Percentiles rank a stretch among this genome's conserved stretches.
Evolutionary conservation across 208 protist genomes (phyloP).

Genomic region (Leishmania amazonensis): DNA sequence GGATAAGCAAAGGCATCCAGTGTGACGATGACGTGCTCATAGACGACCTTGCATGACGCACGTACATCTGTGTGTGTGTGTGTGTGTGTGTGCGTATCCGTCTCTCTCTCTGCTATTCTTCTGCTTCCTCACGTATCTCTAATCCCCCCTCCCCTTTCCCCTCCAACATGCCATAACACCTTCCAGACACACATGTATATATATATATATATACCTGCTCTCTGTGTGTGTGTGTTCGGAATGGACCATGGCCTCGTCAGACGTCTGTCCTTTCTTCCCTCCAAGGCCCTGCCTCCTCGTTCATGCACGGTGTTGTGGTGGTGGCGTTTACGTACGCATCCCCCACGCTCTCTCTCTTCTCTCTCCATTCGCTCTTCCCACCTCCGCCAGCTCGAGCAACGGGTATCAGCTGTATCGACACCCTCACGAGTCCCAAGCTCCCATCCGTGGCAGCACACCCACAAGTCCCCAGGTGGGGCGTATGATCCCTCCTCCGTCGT

Average conservation of each 20-base stretch:
- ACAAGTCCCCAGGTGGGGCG: neutral
- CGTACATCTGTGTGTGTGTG: neutral
- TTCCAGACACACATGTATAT: too few species aligned
- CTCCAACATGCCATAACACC: too few species aligned
- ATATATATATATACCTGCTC: too few species aligned
- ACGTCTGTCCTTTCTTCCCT: neutral
- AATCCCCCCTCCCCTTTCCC: too few species aligned
- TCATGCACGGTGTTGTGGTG: neutral
- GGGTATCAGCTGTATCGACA: neutral
- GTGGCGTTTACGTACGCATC: neutral
- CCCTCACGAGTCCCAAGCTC: neutral
- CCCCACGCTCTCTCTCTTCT: neutral
- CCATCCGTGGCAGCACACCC: neutral
- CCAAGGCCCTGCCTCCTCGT: neutral
- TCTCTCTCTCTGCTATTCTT: neutral
- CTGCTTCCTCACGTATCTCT: neutral
- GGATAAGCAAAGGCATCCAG: neutral
- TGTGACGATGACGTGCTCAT: neutral
- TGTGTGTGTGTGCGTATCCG: neutral
- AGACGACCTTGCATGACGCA: neutral
- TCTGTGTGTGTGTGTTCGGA: neutral
- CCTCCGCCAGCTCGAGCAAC: neutral
- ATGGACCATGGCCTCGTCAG: neutral
- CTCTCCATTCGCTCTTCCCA: neutral
- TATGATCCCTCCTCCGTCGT: neutral